Percentiles rank a stretch among this genome's conserved stretches.
Conservation (phyloP, 2,329 filamentous ascomycete genomes). For the Sclerotinia trifoliorum region DNA sequence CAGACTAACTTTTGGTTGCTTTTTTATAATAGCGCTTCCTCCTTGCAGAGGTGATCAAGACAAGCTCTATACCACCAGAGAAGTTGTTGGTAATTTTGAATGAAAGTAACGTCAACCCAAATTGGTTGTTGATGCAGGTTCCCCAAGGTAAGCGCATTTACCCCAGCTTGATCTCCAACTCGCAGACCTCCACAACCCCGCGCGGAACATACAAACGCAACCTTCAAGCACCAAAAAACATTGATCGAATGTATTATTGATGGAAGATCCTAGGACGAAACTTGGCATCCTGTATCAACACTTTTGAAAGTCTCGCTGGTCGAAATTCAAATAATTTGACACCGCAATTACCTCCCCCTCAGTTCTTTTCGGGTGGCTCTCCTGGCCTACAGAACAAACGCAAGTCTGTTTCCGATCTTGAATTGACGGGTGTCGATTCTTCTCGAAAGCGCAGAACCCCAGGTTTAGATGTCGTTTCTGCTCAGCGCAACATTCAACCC, state of each 20-base stretch:
- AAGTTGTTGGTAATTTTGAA: constrained; percentile 46
- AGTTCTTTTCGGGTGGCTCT: constrained; percentile 17
- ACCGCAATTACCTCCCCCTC: constrained; percentile 6
- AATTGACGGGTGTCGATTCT: constrained; percentile 25
- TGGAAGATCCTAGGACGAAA: constrained; percentile 32
- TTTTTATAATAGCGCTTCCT: constrained; percentile 41
- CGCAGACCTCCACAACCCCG: constrained; percentile 13
- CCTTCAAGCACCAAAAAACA: background rate
- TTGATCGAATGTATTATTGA: background rate
- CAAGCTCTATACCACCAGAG: constrained; percentile 45
- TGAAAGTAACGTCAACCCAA: constrained; percentile 45
- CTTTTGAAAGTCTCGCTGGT: constrained; percentile 30
- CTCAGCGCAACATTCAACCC: constrained; percentile 33
- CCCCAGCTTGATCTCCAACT: constrained; percentile 24
- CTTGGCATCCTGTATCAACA: constrained; percentile 36
- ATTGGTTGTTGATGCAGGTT: constrained; percentile 50
- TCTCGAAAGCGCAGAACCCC: constrained; percentile 34
- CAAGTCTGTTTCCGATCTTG: constrained; percentile 32
- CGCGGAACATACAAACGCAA: constrained; percentile 1
- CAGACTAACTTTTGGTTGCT: constrained; percentile 27
- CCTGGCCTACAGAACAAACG: constrained; percentile 31
- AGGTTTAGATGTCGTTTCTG: constrained; percentile 25
- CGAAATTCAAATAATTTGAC: constrained; percentile 11
- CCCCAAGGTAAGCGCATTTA: constrained; percentile 46
- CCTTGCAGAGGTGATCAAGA: constrained; percentile 53